phyloP scores from a whole-genome alignment of 129 eudicot genomes.

The Saposhnikovia divaricata region DNA sequence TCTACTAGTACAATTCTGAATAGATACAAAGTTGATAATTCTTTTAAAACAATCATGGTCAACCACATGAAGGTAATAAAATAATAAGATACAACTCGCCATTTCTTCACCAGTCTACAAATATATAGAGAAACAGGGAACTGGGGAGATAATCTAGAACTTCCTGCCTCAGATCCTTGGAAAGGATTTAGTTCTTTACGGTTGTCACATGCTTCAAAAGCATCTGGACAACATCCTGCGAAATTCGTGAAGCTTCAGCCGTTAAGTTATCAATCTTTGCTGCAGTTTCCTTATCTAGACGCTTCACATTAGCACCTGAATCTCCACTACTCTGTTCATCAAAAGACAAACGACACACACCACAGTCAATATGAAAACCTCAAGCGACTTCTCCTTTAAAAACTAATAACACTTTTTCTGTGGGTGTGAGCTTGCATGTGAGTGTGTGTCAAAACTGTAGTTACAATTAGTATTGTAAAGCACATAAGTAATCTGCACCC shows the following conservation, averaged over 20 bases:
- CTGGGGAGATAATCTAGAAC: background rate
- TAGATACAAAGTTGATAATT: background rate
- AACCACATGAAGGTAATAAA: slow-evolving; percentile 9
- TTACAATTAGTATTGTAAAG: no score
- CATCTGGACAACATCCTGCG: slow-evolving; percentile 63
- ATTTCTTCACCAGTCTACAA: background rate
- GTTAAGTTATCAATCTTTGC: slow-evolving; percentile 53
- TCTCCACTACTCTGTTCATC: slow-evolving; percentile 68
- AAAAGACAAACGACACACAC: background rate
- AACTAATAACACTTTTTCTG: background rate
- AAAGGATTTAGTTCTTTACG: slow-evolving; percentile 33
- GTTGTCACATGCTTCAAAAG: slow-evolving; percentile 63
- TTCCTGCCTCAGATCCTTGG: background rate
- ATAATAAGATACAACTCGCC: slow-evolving; percentile 17
- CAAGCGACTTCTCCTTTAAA: background rate
- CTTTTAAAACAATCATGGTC: background rate
- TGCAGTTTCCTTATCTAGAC: slow-evolving; percentile 68
- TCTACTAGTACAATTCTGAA: background rate
- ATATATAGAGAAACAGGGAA: background rate
- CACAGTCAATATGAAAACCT: background rate
- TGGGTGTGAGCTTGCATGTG: background rate
- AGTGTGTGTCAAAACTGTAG: background rate
- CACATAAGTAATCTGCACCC: background rate
- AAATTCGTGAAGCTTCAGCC: slow-evolving; percentile 47
- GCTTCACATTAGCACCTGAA: slow-evolving; percentile 85